A percentile compares a stretch with the other conserved stretches of the same genome.
Evolutionary conservation across 805 yeast species (phyloP).

Genomic region (Candida gorgasii): DNA sequence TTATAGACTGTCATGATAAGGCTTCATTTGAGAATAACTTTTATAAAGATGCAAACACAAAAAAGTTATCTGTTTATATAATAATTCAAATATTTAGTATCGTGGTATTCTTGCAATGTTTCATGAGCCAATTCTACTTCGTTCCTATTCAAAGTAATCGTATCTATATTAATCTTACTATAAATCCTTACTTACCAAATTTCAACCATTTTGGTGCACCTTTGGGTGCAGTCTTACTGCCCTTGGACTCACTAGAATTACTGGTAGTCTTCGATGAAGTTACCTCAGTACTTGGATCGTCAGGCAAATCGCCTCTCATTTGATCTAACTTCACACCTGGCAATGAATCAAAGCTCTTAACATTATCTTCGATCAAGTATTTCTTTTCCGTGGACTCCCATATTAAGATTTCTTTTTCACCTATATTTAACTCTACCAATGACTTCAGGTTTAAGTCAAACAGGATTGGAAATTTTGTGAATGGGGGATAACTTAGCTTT

Average conservation of each 20-base stretch:
- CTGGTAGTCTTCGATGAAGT: background rate
- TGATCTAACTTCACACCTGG: slow-evolving; percentile 39
- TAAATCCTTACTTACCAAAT: slow-evolving; percentile 10
- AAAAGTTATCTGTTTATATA: too few relatives aligned
- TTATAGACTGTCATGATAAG: slow-evolving; percentile 1
- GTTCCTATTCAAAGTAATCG: too few relatives aligned
- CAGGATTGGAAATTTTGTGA: slow-evolving; percentile 26
- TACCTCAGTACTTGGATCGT: too few relatives aligned
- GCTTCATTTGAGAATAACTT: too few relatives aligned
- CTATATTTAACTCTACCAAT: slow-evolving; percentile 31
- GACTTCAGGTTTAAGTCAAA: slow-evolving; percentile 28
- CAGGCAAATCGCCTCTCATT: slow-evolving; percentile 32
- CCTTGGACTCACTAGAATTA: background rate
- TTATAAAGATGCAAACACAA: too few relatives aligned
- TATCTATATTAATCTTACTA: too few relatives aligned
- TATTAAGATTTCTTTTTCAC: slow-evolving; percentile 29
- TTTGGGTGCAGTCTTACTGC: slow-evolving; percentile 1
- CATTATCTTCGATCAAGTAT: slow-evolving; percentile 9
- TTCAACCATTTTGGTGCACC: slow-evolving; percentile 11
- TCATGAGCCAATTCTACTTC: too few relatives aligned
- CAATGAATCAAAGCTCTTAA: slow-evolving; percentile 27
- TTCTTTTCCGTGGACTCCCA: slow-evolving; percentile 27
- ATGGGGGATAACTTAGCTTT: slow-evolving; percentile 41
- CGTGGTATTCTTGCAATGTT: too few relatives aligned
- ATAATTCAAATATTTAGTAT: too few relatives aligned